Conservation (phyloP, 257 asterid genomes). For the Ocimum tenuiflorum region DNA sequence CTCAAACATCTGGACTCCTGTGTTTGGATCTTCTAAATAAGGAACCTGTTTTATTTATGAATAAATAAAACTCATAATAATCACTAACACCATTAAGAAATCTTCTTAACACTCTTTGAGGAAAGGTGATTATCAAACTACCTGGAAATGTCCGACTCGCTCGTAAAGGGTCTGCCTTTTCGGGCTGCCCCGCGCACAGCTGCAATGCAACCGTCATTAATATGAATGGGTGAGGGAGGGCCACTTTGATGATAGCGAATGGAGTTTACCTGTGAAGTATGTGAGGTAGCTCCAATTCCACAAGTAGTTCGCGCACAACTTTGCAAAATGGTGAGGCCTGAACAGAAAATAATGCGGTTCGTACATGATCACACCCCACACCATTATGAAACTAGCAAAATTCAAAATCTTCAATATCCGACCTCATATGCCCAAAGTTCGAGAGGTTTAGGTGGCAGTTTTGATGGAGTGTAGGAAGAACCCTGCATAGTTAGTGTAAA, state of each 20-base stretch:
- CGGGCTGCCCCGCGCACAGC: constrained; percentile 97
- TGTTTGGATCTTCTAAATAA: constrained; percentile 87
- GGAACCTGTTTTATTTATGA: constrained; percentile 87
- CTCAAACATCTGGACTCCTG: constrained; percentile 88
- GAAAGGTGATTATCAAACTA: background rate
- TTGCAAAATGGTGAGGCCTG: constrained; percentile 95
- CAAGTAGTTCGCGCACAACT: constrained; percentile 83
- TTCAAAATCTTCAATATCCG: constrained; percentile 17
- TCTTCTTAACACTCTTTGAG: background rate
- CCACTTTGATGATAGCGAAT: background rate
- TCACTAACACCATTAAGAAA: no score
- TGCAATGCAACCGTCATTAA: constrained; percentile 35
- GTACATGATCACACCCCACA: no score
- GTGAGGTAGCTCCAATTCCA: constrained; percentile 91
- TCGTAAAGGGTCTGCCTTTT: constrained; percentile 56
- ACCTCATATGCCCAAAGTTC: constrained; percentile 97
- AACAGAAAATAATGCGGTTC: background rate
- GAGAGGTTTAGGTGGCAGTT: constrained; percentile 80
- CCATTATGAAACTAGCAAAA: constrained; percentile 13
- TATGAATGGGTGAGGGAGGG: no score
- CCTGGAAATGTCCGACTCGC: constrained; percentile 87
- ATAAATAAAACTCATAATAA: no score
- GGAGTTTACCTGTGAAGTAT: constrained; percentile 63
- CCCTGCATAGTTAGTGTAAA: constrained; percentile 41
- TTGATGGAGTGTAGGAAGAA: constrained; percentile 55